A percentile compares a stretch with the other conserved stretches of the same genome.
Evolutionary conservation across 1,284 basidiomycete genomes (phyloP).

Genomic region (Phellopilus nigrolimitatus): DNA sequence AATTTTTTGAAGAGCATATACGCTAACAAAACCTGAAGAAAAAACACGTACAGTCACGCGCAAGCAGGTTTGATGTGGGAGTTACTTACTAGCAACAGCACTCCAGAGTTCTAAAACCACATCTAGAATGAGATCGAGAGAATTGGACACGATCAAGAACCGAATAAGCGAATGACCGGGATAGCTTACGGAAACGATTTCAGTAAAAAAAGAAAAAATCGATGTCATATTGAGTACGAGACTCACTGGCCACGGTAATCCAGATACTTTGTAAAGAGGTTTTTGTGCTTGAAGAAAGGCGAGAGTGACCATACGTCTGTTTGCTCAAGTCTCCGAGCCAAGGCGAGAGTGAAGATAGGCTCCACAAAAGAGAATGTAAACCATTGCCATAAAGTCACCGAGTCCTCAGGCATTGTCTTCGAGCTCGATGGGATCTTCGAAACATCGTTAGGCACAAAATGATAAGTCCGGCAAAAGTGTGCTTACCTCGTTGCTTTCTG

Average conservation of each 20-base stretch:
- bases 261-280: slow-evolving; percentile 61
- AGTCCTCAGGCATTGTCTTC: slow-evolving; percentile 65
- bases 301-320: slow-evolving; percentile 72
- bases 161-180: slow-evolving; percentile 53
- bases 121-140: slow-evolving; percentile 65
- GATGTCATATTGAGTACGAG: slow-evolving; percentile 1
- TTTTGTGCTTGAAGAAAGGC: slow-evolving; percentile 65
- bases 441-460: not conserved
- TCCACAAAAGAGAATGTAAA: slow-evolving; percentile 73
- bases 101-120: slow-evolving; percentile 55
- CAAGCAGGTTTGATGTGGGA: slow-evolving; percentile 20
- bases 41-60: slow-evolving; percentile 24
- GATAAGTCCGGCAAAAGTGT: not conserved
- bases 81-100: slow-evolving; percentile 48
- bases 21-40: slow-evolving; percentile 48
- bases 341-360: slow-evolving; percentile 58
- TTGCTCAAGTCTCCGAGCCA: slow-evolving; percentile 54
- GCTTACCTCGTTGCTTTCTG: slow-evolving; percentile 39
- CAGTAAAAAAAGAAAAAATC: slow-evolving; percentile 1
- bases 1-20: slow-evolving; percentile 58
- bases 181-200: slow-evolving; percentile 32
- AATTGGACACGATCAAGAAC: slow-evolving; percentile 66
- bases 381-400: slow-evolving; percentile 75
- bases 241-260: slow-evolving; percentile 43
- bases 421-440: slow-evolving; percentile 44